phyloP scores from a whole-genome alignment of 345 rosid genomes.

The Aquilaria malaccensis region DNA sequence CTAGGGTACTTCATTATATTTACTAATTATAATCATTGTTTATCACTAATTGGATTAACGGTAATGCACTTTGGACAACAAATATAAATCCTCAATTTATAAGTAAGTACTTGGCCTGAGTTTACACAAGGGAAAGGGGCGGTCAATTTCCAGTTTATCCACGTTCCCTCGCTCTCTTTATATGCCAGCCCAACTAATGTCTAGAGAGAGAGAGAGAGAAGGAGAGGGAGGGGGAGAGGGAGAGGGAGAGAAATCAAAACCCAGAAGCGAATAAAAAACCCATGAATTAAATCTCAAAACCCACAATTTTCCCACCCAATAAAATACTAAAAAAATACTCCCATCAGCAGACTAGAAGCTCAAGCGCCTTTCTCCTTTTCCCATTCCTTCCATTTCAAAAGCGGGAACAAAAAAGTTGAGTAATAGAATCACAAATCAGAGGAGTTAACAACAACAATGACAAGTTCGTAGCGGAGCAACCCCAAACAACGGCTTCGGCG shows the following conservation, averaged over 20 bases:
- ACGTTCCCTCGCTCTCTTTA: background rate
- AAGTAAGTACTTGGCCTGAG: too few relatives aligned
- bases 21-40: too few relatives aligned
- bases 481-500: slow-evolving; percentile 26
- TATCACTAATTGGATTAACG: too few relatives aligned
- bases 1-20: too few relatives aligned
- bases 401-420: slow-evolving; percentile 3
- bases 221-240: background rate
- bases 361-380: too few relatives aligned
- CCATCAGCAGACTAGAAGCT: too few relatives aligned
- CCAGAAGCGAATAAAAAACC: slow-evolving; percentile 5
- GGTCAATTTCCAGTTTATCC: background rate
- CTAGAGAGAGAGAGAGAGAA: background rate
- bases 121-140: background rate
- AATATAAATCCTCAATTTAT: too few relatives aligned
- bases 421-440: slow-evolving; percentile 28
- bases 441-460: slow-evolving; percentile 13
- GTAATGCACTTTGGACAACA: too few relatives aligned
- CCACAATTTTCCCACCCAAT: too few relatives aligned
- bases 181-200: background rate
- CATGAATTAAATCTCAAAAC: slow-evolving; percentile 33
- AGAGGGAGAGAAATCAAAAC: background rate
- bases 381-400: background rate
- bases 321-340: too few relatives aligned
- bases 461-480: too few relatives aligned